Conservation (phyloP, 2,329 filamentous ascomycete species). For the Tolypocladium endophyticum region DNA sequence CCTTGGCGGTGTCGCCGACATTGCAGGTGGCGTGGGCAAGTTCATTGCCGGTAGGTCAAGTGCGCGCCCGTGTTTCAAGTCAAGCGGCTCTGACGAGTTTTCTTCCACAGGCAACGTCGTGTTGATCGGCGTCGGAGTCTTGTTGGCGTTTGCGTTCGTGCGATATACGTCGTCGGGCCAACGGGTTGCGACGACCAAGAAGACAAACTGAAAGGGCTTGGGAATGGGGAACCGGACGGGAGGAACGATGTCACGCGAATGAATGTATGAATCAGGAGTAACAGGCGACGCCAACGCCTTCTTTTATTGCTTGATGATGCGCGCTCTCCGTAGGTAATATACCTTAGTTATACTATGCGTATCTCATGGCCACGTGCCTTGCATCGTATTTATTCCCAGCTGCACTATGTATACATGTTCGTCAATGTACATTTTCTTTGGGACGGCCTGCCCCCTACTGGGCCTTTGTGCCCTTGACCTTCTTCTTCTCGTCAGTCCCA, state of each 20-base stretch:
- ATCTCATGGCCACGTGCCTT: background rate
- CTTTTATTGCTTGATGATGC: background rate
- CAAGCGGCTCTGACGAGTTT: background rate
- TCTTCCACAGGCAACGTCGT: conserved; percentile 22
- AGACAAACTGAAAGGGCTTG: conserved; percentile 15
- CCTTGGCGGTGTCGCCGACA: conserved; percentile 22
- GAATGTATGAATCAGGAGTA: background rate
- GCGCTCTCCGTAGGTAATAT: background rate
- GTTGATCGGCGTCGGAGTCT: conserved; percentile 19
- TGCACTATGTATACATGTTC: too few relatives aligned
- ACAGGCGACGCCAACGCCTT: background rate
- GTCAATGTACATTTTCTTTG: too few relatives aligned
- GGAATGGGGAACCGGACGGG: background rate
- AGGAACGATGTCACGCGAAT: background rate
- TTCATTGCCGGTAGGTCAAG: conserved; percentile 22
- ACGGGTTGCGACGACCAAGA: conserved; percentile 15
- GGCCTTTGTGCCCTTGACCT: conserved; percentile 2
- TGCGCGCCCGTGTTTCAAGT: background rate
- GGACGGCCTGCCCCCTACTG: too few relatives aligned
- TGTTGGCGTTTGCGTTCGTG: conserved; percentile 22
- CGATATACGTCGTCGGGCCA: conserved; percentile 21
- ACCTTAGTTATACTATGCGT: too few relatives aligned
- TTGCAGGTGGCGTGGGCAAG: conserved; percentile 27
- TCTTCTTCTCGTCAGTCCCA: conserved; percentile 27
- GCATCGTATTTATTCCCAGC: too few relatives aligned